Evolutionary conservation across 2,329 filamentous ascomycete genomes (phyloP).

Genomic region (Penicillium sp.): DNA sequence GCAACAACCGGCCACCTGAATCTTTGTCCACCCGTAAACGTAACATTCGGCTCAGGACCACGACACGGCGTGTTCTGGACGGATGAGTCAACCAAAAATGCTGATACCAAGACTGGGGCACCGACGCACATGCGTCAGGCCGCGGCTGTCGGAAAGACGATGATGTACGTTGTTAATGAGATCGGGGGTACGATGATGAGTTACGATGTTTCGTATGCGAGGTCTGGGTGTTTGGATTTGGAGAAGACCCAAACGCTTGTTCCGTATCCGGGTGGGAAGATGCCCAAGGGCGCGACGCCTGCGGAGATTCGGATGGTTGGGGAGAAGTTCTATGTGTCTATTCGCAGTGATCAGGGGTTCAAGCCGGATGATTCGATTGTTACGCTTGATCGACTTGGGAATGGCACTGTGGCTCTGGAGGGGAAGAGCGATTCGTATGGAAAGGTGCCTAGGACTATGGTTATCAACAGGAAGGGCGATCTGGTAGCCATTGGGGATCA

Average conservation of each 20-base stretch:
- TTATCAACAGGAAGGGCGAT: conserved; percentile 63
- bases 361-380: conserved; percentile 31
- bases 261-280: conserved; percentile 25
- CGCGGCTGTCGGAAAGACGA: conserved; percentile 19
- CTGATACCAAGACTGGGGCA: not conserved
- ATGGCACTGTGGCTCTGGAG: conserved; percentile 58
- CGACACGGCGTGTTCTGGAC: conserved; percentile 62
- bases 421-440: conserved; percentile 66
- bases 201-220: conserved; percentile 40
- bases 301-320: conserved; percentile 28
- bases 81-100: conserved; percentile 5
- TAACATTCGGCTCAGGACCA: conserved; percentile 59
- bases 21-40: conserved; percentile 44
- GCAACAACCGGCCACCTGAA: conserved; percentile 43
- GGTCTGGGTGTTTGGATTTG: conserved; percentile 29
- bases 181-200: conserved; percentile 53
- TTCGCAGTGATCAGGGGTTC: conserved; percentile 33
- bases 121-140: conserved; percentile 14
- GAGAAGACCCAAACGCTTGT: conserved; percentile 23
- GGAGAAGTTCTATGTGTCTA: conserved; percentile 31
- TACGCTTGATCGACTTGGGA: conserved; percentile 33
- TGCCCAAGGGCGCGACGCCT: conserved; percentile 30
- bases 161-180: conserved; percentile 56
- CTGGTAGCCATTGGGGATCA: conserved; percentile 68
- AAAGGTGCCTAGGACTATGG: conserved; percentile 65